Conservation (phyloP, 2,329 filamentous ascomycete genomes). For the Neonectria punicea region DNA sequence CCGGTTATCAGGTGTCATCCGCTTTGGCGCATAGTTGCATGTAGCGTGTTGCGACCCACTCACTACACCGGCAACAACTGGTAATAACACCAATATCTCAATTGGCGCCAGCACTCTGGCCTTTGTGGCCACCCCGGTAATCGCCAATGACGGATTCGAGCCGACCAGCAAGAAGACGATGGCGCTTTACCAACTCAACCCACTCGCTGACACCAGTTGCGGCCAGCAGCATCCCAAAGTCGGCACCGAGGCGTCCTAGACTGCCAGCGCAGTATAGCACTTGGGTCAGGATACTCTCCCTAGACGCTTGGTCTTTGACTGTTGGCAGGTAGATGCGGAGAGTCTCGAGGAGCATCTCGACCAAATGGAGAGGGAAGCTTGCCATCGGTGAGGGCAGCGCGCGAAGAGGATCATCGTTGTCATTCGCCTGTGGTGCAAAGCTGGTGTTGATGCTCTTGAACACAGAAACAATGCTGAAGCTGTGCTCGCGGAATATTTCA, state of each 20-base stretch:
- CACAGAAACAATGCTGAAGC: slow-evolving; percentile 94
- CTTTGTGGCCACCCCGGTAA: slow-evolving; percentile 46
- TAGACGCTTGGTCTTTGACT: slow-evolving; percentile 79
- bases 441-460: slow-evolving; percentile 81
- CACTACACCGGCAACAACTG: neutral
- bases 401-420: slow-evolving; percentile 52
- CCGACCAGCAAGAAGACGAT: slow-evolving; percentile 83
- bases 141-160: slow-evolving; percentile 75
- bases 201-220: slow-evolving; percentile 71
- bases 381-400: slow-evolving; percentile 80
- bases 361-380: slow-evolving; percentile 85
- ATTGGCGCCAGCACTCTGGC: slow-evolving; percentile 17
- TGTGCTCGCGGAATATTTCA: slow-evolving; percentile 97
- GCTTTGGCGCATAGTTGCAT: slow-evolving; percentile 40
- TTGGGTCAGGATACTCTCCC: slow-evolving; percentile 91
- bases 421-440: slow-evolving; percentile 34
- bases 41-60: neutral
- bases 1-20: slow-evolving; percentile 31
- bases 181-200: slow-evolving; percentile 89
- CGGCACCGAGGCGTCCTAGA: slow-evolving; percentile 86
- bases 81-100: neutral
- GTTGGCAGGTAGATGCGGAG: slow-evolving; percentile 81
- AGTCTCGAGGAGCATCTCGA: slow-evolving; percentile 82
- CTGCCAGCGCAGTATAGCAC: slow-evolving; percentile 94
- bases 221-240: slow-evolving; percentile 91